Conservation (phyloP, 192 early-diverging fungal genomes). For the Coemansia sp. region DNA sequence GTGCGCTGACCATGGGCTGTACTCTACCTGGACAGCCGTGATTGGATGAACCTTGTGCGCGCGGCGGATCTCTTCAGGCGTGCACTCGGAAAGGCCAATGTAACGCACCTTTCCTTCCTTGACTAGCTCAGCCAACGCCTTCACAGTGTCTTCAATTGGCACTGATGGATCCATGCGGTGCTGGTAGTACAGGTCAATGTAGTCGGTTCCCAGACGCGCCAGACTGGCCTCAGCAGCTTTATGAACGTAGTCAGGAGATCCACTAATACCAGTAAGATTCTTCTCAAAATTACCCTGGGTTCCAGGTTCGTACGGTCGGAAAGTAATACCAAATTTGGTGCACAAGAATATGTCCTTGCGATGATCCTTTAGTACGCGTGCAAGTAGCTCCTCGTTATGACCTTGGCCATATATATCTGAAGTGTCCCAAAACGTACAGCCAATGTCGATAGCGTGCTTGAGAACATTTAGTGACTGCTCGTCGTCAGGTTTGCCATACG, state of each 20-base stretch:
- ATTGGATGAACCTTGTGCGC: conserved; percentile 71
- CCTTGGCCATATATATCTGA: conserved; percentile 61
- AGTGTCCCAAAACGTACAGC: conserved; percentile 62
- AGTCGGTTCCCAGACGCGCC: conserved; percentile 56
- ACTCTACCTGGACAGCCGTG: conserved; percentile 55
- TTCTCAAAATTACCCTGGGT: conserved; percentile 19
- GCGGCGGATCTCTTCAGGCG: conserved; percentile 60
- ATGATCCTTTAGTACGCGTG: conserved; percentile 52
- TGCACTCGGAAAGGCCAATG: conserved; percentile 63
- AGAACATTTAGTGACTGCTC: conserved; percentile 43
- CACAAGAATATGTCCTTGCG: conserved; percentile 60
- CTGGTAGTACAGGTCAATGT: conserved; percentile 67
- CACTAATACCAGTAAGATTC: conserved; percentile 26
- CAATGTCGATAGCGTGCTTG: conserved; percentile 57
- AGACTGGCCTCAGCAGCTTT: conserved; percentile 50
- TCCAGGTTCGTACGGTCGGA: conserved; percentile 12
- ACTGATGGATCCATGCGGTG: conserved; percentile 62
- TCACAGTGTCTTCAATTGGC: conserved; percentile 65
- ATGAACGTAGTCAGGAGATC: conserved; percentile 56
- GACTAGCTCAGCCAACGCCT: conserved; percentile 63
- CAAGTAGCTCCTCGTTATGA: conserved; percentile 59
- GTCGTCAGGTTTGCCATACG: conserved; percentile 43
- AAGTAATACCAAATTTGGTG: conserved; percentile 62
- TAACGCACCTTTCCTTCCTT: conserved; percentile 67
- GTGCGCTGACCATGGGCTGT: conserved; percentile 60